Evolutionary conservation across 176 grass and related monocot species (phyloP), one percentile per base, ranked within the genome.

Genomic region (Rhynchospora breviuscula): DNA sequence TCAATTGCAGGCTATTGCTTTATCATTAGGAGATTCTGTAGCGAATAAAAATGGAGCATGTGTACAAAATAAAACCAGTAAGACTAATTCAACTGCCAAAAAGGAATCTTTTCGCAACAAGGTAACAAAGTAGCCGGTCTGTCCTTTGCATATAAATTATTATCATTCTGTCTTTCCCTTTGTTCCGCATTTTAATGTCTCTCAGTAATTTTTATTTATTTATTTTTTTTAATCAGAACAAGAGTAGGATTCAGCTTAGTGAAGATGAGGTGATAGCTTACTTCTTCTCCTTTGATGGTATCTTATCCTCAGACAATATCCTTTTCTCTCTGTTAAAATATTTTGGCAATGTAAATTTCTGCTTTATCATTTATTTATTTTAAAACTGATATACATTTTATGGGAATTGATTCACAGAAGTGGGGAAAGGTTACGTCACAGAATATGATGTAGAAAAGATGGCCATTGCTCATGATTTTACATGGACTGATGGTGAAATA

Each of bases 231-330:
- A 80, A 88, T 70, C 48, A 97, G 96, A 86, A 52, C n/a, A 98
- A 93, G 75, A 95, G 89, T 63, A 83, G 83, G 91, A 87, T 93
- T 88, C 90, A 91, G 51, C 88, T 98, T 72, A 89, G 82, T 81
- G 96, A 98, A 85, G 96, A 98, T 90, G 91, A 98, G 84, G 86
- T 95, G 83, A 64, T 93, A 81, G 60, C 82, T 59, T 93, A 91
- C 83, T 98, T 98, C 92, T 98, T 95, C 73, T 90, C 93, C 62
- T 95, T 98, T 83, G 96, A 95, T 53, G 96, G 93, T 98, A 88
- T 44, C 49, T 85, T 25, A 46, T 85, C 83, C 54, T 72, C 67
- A 70, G 81, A 35, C 31, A 17, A 33, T 73, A 45, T 43, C 14
- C 68, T 13, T 69, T 83, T 78, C 22, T 77, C 11, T 74, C n/a